phyloP scores from a whole-genome alignment of 768 basidiomycete genomes.

The Kwoniella botswanensis region DNA sequence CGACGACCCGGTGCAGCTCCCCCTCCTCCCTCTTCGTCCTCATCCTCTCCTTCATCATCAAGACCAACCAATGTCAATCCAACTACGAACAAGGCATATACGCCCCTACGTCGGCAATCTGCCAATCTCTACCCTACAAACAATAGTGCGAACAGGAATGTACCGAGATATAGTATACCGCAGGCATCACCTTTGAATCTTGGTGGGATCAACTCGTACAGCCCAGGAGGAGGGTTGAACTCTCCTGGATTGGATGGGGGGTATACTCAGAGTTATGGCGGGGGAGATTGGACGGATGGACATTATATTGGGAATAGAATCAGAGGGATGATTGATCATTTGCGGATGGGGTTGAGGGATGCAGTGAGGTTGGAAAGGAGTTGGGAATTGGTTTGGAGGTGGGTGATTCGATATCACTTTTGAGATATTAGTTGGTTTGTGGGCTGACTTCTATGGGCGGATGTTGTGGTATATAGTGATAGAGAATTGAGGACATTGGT shows the following conservation, averaged over 20 bases:
- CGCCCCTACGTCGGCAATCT: conserved; percentile 43
- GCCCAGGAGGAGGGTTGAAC: conserved; percentile 5
- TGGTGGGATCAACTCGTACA: not conserved
- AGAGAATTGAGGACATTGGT: conserved; percentile 50
- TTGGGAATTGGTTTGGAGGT: conserved; percentile 52
- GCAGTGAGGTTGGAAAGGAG: conserved; percentile 46
- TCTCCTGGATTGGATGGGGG: not conserved
- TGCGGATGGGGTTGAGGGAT: conserved; percentile 46
- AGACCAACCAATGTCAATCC: not conserved
- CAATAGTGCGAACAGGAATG: not conserved
- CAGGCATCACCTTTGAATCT: conserved; percentile 27
- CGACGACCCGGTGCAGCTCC: conserved; percentile 16
- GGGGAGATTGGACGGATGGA: conserved; percentile 4
- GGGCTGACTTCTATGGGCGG: no score
- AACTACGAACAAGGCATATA: conserved; percentile 40
- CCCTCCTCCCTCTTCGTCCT: conserved; percentile 2
- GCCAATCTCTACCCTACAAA: conserved; percentile 34
- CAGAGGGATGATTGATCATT: conserved; percentile 18
- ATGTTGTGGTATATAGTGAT: conserved; percentile 40
- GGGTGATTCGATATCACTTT: conserved; percentile 9
- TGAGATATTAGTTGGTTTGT: no score
- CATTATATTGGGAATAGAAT: not conserved
- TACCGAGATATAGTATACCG: conserved; percentile 39
- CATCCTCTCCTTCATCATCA: not conserved
- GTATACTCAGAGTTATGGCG: conserved; percentile 3